Percentiles rank a stretch among this genome's conserved stretches.
Evolutionary conservation across 1,284 basidiomycete genomes (phyloP).

Genomic region (Sporisorium scitamineum): DNA sequence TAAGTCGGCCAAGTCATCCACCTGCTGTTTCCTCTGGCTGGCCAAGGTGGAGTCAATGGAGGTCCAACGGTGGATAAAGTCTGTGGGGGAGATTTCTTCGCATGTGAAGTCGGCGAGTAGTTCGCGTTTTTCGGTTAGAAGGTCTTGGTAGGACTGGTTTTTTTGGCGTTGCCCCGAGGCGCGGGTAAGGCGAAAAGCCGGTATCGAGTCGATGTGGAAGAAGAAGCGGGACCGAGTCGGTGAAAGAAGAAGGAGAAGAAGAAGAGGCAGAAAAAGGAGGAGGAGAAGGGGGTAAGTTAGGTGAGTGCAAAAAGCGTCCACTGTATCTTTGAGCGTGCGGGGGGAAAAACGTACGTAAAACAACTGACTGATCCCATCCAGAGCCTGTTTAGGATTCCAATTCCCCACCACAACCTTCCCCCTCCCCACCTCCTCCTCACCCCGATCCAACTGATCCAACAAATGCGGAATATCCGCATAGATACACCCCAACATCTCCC

Average conservation of each 20-base stretch:
- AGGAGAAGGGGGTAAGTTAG: neutral
- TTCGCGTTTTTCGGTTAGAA: constrained; percentile 60
- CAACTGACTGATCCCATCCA: constrained; percentile 53
- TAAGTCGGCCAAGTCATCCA: constrained; percentile 65
- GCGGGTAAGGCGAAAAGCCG: neutral
- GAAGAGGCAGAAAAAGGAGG: no score
- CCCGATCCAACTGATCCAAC: constrained; percentile 53
- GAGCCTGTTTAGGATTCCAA: constrained; percentile 59
- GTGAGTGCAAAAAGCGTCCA: no score
- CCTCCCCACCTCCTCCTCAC: constrained; percentile 4
- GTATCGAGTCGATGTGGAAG: neutral
- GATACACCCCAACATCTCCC: constrained; percentile 23
- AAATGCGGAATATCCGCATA: constrained; percentile 41
- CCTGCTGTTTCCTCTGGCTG: constrained; percentile 57
- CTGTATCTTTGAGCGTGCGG: no score
- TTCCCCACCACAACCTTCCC: no score
- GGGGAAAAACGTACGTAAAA: constrained; percentile 61
- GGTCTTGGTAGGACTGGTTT: constrained; percentile 61
- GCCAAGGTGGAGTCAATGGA: constrained; percentile 41
- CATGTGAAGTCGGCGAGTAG: constrained; percentile 63
- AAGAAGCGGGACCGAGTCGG: neutral
- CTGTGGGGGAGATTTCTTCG: constrained; percentile 52
- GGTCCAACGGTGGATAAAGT: constrained; percentile 54
- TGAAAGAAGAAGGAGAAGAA: no score
- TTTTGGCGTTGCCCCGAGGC: no score